Conservation (phyloP, 345 rosid species). For the Camelina neglecta region DNA sequence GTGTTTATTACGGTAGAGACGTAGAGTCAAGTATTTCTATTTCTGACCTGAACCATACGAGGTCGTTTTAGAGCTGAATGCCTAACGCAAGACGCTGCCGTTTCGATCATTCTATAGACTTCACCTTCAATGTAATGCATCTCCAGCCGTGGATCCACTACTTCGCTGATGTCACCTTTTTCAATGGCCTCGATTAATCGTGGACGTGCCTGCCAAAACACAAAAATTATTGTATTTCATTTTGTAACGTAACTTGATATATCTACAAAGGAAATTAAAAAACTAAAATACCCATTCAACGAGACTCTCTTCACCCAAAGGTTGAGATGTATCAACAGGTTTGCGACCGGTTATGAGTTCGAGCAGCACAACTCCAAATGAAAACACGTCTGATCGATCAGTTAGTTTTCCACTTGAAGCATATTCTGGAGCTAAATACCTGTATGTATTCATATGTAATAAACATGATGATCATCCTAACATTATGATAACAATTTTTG, state of each 20-base stretch:
- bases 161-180: constrained; percentile 57
- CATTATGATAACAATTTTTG: too few species aligned
- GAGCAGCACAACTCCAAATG: constrained; percentile 94
- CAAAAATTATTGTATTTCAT: not conserved
- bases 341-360: constrained; percentile 94
- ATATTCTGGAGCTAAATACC: constrained; percentile 82
- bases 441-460: not conserved
- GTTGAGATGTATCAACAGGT: constrained; percentile 84
- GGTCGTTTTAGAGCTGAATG: constrained; percentile 73
- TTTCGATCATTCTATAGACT: constrained; percentile 65
- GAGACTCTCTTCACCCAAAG: constrained; percentile 96
- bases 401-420: constrained; percentile 80
- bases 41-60: constrained; percentile 71
- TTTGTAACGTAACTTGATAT: not conserved
- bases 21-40: too few species aligned
- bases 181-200: constrained; percentile 61
- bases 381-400: constrained; percentile 78
- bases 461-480: not conserved
- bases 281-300: constrained; percentile 85
- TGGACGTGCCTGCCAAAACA: constrained; percentile 62
- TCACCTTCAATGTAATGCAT: constrained; percentile 61
- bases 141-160: constrained; percentile 67
- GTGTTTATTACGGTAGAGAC: not conserved
- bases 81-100: constrained; percentile 79
- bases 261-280: not conserved